phyloP scores from a whole-genome alignment of 2,329 filamentous ascomycete species.

The Pezicula rhizophila region DNA sequence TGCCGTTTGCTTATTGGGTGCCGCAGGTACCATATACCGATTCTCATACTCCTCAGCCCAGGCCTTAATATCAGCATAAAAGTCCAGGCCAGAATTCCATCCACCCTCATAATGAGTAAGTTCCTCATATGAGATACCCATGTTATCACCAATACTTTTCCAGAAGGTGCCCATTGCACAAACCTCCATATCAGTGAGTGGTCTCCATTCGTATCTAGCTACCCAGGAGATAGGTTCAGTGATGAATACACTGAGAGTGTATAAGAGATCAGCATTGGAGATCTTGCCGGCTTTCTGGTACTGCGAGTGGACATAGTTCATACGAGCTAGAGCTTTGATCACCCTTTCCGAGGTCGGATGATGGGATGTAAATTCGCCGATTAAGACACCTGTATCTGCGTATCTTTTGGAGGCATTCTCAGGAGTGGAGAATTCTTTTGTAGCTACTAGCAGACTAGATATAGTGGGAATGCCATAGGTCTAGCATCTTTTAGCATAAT shows the following conservation, averaged over 20 bases:
- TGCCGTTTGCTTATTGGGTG: conserved; percentile 45
- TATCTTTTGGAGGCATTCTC: conserved; percentile 40
- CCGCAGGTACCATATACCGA: conserved; percentile 48
- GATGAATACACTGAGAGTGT: conserved; percentile 60
- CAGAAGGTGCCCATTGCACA: conserved; percentile 65
- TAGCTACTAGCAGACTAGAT: conserved; percentile 41
- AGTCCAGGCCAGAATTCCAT: conserved; percentile 47
- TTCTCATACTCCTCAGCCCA: conserved; percentile 55
- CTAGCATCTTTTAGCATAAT: conserved; percentile 19
- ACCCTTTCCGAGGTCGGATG: conserved; percentile 29
- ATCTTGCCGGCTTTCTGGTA: conserved; percentile 56
- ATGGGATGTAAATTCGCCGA: conserved; percentile 15
- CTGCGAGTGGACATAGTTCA: conserved; percentile 56
- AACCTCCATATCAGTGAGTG: conserved; percentile 58
- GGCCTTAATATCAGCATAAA: conserved; percentile 39
- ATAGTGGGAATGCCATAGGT: conserved; percentile 53
- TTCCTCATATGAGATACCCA: conserved; percentile 50
- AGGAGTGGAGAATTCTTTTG: conserved; percentile 39
- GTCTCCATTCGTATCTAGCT: conserved; percentile 62
- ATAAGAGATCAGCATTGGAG: conserved; percentile 56
- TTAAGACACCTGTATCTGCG: conserved; percentile 18
- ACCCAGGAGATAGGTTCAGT: conserved; percentile 61
- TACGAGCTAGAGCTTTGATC: conserved; percentile 50
- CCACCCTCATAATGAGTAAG: conserved; percentile 17
- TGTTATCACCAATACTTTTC: conserved; percentile 65